Percentiles rank a stretch among this genome's conserved stretches.
Conservation (phyloP, 2,329 filamentous ascomycete species). For the Diplodia corticola region DNA sequence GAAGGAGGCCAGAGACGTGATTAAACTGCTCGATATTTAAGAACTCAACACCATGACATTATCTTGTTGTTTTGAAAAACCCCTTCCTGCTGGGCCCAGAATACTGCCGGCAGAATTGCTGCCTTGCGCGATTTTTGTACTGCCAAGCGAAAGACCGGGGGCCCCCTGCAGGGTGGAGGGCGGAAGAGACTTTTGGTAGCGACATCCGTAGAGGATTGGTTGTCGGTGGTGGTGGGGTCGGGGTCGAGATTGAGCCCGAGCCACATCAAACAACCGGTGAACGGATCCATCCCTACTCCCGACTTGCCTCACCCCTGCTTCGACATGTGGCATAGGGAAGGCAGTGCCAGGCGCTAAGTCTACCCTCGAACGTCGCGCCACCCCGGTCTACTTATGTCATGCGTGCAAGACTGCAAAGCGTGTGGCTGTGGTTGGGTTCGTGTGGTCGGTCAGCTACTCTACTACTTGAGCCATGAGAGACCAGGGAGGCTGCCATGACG, state of each 20-base stretch:
- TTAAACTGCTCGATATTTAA: too few species aligned
- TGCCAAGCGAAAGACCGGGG: too few species aligned
- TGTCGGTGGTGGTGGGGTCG: background rate
- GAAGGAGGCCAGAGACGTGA: too few species aligned
- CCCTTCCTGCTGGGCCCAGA: too few species aligned
- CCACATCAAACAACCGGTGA: conserved; percentile 6
- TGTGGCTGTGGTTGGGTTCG: conserved; percentile 5
- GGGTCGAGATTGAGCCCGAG: background rate
- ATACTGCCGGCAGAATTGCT: too few species aligned
- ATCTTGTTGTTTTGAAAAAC: too few species aligned
- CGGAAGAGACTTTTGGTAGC: too few species aligned
- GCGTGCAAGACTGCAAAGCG: conserved; percentile 1
- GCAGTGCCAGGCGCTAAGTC: conserved; percentile 5
- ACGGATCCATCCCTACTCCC: background rate
- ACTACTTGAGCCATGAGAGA: background rate
- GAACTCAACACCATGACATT: too few species aligned
- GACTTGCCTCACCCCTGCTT: background rate
- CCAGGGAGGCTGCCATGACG: background rate
- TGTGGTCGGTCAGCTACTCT: background rate
- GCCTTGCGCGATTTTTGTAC: too few species aligned
- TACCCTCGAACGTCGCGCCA: conserved; percentile 16
- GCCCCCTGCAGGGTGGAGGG: too few species aligned
- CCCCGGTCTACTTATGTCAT: conserved; percentile 7
- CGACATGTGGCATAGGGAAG: background rate
- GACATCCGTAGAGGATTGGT: background rate